These are phyloP conservation scores for Emmonsiellopsis sp. DNA, from an alignment of 2,329 filamentous ascomycete species.

Conservation along the genomic window DNA sequence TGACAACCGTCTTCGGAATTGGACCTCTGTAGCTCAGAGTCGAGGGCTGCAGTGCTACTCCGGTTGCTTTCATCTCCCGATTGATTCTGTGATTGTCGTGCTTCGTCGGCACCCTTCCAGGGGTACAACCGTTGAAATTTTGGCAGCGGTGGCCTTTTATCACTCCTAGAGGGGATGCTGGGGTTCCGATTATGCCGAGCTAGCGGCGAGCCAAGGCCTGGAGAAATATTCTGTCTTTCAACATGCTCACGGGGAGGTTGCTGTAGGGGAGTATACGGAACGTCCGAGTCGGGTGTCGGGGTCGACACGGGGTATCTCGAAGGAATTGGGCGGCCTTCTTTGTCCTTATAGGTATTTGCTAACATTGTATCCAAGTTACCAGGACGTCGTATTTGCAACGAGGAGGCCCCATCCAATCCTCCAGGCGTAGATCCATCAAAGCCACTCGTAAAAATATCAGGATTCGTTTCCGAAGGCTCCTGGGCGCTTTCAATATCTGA, in stretches of 20 bases:
- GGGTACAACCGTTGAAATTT: no score
- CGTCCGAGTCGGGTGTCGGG: background rate
- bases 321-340: background rate
- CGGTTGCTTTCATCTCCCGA: background rate
- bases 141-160: no score
- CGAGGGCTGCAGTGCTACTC: background rate
- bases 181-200: no score
- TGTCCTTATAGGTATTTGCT: background rate
- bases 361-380: background rate
- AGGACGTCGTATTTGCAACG: background rate
- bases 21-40: background rate
- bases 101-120: no score
- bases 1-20: background rate
- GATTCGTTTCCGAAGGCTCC: constrained; percentile 5
- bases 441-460: background rate
- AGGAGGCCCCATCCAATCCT: background rate
- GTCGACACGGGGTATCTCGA: background rate
- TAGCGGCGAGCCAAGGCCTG: no score
- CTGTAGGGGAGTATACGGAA: no score
- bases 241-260: no score
- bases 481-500: constrained; percentile 2
- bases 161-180: no score
- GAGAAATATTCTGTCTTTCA: no score
- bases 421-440: background rate
- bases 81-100: no score